Conservation (phyloP, 306 rosid species). For the Lathyrus aphaca region DNA sequence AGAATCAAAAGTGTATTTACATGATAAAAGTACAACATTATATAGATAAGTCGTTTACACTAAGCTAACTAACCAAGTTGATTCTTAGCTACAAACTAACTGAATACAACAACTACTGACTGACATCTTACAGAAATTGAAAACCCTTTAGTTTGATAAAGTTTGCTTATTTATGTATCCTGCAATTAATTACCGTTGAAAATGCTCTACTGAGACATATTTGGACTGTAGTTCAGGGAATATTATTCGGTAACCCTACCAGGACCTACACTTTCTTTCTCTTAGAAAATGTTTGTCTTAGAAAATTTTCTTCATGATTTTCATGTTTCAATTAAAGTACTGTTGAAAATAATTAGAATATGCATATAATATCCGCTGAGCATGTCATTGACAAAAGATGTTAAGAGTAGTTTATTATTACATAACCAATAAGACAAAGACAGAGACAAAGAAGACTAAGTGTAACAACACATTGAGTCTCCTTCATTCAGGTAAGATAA, state of each 20-base stretch:
- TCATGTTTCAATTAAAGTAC: neutral
- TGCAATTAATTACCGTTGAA: constrained; percentile 60
- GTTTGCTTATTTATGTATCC: constrained; percentile 18
- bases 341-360: neutral
- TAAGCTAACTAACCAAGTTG: too few species aligned
- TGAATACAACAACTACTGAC: too few species aligned
- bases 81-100: too few species aligned
- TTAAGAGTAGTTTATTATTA: neutral
- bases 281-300: constrained; percentile 3
- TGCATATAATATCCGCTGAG: neutral
- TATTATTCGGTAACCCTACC: neutral
- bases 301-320: neutral
- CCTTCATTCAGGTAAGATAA: constrained; percentile 64
- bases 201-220: neutral
- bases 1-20: too few species aligned
- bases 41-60: too few species aligned
- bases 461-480: neutral
- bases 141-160: neutral
- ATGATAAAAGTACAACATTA: too few species aligned
- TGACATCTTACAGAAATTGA: neutral
- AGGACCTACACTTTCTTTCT: constrained; percentile 6
- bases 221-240: constrained; percentile 11
- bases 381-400: too few species aligned
- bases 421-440: constrained; percentile 2
- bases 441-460: constrained; percentile 6